A percentile compares a stretch with the other conserved stretches of the same genome.
These are phyloP conservation scores for Curvularia hawaiiensis DNA, from an alignment of 2,329 filamentous ascomycete species.

Conservation along the genomic window DNA sequence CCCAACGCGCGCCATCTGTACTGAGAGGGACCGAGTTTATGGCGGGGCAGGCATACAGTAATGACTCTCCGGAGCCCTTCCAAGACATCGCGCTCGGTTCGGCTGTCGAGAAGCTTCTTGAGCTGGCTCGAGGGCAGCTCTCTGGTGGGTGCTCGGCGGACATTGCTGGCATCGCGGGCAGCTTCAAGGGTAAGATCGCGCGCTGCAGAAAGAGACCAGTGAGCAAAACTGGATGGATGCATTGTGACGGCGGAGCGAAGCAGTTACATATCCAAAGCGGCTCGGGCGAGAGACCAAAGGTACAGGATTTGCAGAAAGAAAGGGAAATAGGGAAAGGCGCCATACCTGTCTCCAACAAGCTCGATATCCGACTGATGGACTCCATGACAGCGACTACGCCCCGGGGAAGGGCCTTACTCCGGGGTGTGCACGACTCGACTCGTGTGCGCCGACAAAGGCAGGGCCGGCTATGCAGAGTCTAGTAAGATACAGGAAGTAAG, in stretches of 20 bases:
- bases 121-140: slow-evolving; percentile 81
- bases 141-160: slow-evolving; percentile 61
- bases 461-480: slow-evolving; percentile 34
- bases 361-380: slow-evolving; percentile 92
- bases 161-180: slow-evolving; percentile 78
- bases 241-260: slow-evolving; percentile 21
- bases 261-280: slow-evolving; percentile 9
- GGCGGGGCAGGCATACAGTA: slow-evolving; percentile 64
- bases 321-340: slow-evolving; percentile 14
- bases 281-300: slow-evolving; percentile 10
- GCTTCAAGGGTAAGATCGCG: slow-evolving; percentile 97
- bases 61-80: slow-evolving; percentile 90
- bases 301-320: not conserved
- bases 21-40: not conserved
- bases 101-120: slow-evolving; percentile 92
- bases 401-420: slow-evolving; percentile 21
- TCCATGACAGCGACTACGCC: slow-evolving; percentile 68
- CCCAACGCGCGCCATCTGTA: slow-evolving; percentile 5
- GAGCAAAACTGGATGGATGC: slow-evolving; percentile 48
- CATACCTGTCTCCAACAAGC: slow-evolving; percentile 89
- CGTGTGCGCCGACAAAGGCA: slow-evolving; percentile 19
- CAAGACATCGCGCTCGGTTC: slow-evolving; percentile 88
- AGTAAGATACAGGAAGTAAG: slow-evolving; percentile 22
- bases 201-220: slow-evolving; percentile 63
- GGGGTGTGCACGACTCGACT: slow-evolving; percentile 18